Evolutionary conservation across 352 stramenopile species (phyloP).

Genomic region (Globisporangium canariense): DNA sequence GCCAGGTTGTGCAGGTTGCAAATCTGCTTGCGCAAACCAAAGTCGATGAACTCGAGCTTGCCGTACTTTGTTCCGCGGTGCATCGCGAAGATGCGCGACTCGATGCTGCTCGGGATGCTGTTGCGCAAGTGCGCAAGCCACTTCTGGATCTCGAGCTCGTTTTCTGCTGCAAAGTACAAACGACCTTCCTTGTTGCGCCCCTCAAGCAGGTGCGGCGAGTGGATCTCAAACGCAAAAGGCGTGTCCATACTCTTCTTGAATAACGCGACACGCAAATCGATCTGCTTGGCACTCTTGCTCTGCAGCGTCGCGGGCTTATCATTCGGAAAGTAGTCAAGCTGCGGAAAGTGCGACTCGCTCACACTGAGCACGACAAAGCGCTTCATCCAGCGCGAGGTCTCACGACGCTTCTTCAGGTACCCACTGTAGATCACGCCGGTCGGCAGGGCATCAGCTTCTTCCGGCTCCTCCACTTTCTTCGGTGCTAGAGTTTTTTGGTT

Average conservation of each 20-base stretch:
- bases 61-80: conserved; percentile 56
- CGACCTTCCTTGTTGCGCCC: conserved; percentile 85
- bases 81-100: conserved; percentile 78
- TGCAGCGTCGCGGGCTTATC: conserved; percentile 41
- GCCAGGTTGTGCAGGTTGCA: conserved; percentile 35
- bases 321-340: conserved; percentile 70
- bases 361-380: conserved; percentile 69
- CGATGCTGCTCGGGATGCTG: conserved; percentile 66
- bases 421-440: conserved; percentile 37
- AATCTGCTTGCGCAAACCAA: conserved; percentile 39
- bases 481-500: background rate
- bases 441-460: conserved; percentile 13
- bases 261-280: conserved; percentile 60
- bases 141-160: conserved; percentile 84
- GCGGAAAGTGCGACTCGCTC: conserved; percentile 28
- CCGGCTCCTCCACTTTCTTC: conserved; percentile 15
- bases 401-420: conserved; percentile 70
- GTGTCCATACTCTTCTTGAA: conserved; percentile 81
- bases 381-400: conserved; percentile 78
- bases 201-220: conserved; percentile 82
- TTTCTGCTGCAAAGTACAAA: conserved; percentile 83
- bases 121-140: conserved; percentile 87
- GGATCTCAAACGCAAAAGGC: conserved; percentile 86
- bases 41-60: conserved; percentile 65
- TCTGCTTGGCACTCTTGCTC: conserved; percentile 39